Percentiles rank a stretch among this genome's conserved stretches.
These are phyloP conservation scores for Rhizomucor pusillus DNA, from an alignment of 371 early-diverging fungal species.

Conservation along the genomic window DNA sequence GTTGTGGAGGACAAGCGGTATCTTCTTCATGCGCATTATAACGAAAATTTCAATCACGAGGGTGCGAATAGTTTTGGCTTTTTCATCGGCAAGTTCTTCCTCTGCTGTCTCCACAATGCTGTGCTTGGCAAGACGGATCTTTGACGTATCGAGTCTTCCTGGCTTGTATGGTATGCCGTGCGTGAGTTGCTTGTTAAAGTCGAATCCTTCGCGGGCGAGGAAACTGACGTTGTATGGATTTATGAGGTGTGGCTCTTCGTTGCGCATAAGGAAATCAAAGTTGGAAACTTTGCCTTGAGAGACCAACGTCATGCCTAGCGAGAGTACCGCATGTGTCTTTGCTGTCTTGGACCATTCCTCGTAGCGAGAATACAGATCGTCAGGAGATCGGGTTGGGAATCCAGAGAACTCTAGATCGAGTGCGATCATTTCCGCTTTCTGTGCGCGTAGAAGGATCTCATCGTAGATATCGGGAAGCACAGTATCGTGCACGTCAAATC, in stretches of 20 bases:
- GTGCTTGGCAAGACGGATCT: no score
- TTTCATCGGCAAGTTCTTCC: background rate
- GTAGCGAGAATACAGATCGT: conserved; percentile 76
- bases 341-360: conserved; percentile 62
- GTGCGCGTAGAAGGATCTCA: conserved; percentile 17
- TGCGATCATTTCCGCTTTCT: conserved; percentile 65
- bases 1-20: conserved; percentile 85
- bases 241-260: conserved; percentile 47
- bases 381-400: conserved; percentile 40
- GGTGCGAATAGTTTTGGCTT: background rate
- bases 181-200: conserved; percentile 72
- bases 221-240: conserved; percentile 71
- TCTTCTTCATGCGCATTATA: conserved; percentile 19
- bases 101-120: background rate
- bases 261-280: conserved; percentile 22
- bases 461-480: conserved; percentile 4
- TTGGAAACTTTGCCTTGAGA: conserved; percentile 9
- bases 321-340: conserved; percentile 69
- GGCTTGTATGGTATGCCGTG: conserved; percentile 75
- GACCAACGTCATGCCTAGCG: conserved; percentile 71
- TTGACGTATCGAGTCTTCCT: conserved; percentile 25
- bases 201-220: conserved; percentile 78
- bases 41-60: conserved; percentile 39
- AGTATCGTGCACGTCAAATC: no score
- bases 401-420: conserved; percentile 92